Base-by-base conservation (phyloP, 2,329 filamentous ascomycete species). In the Cercospora sesami region DNA sequence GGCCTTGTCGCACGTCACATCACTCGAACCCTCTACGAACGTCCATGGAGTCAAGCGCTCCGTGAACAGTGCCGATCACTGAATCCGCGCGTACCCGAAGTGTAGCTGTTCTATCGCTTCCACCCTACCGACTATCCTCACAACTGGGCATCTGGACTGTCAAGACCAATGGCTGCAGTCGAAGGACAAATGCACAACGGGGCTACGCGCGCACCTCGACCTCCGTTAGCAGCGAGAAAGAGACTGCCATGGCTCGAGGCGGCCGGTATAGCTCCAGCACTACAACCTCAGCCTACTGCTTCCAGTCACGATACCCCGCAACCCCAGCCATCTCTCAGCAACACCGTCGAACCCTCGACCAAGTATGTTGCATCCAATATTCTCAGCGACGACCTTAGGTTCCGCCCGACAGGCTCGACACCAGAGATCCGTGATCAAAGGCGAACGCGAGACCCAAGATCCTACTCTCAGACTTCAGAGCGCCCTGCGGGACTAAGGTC, bases 321-420 rank as follows among this genome's bases (percentile, higher is more conserved):
- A 1, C 45, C 18, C 1, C 45, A 51, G 12, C 12, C 21, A 51
- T 1, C 45, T 23, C 5, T 0, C 18, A 51, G 21, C 45, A 51
- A 3, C 2, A 1, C 12, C 12, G 4, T 23, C 4, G 45, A 21
- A 51, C 18, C 18, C 12, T 51, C 45, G 2, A 3, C 10, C 1
- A 21, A 26, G 5, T 51, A 51, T 16, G 45, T 51, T 23, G 18
- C 45, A 8, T 14, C 45, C 2, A 23, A 23, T 1, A 3, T 21
- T 23, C 33, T 69, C 1, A 65, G 68, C 23, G 48, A 69, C 18
- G 72, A 75, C 45, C 60, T 61, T 14, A 62, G 67, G 5, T 65
- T 73, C 10, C 72, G 73, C 14, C 68, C 72, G 30, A 68, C 70
- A 2, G 73, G 73, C 4, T 75, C 73, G 5, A 68, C 69, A 5